Evolutionary conservation across 768 basidiomycete species (phyloP).

Genomic region (Auricularia auricula-judae): DNA sequence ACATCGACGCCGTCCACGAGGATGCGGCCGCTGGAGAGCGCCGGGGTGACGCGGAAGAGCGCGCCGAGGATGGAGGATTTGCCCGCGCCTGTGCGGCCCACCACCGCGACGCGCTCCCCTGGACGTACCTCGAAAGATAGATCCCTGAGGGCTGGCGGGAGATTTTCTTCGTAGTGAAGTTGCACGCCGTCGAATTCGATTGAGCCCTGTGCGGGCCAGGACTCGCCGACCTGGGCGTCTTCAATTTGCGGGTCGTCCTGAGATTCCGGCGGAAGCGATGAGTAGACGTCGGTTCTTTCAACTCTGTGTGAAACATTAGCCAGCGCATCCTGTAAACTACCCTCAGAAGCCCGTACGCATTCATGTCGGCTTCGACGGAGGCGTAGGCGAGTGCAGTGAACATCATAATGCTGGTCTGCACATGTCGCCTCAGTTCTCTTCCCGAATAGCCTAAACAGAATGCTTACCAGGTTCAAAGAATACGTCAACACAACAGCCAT

Average conservation of each 20-base stretch:
- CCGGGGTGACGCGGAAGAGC: constrained; percentile 52
- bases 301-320: constrained; percentile 22
- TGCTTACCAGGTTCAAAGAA: constrained; percentile 17
- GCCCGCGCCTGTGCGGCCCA: constrained; percentile 38
- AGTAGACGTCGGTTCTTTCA: constrained; percentile 60
- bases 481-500: constrained; percentile 56
- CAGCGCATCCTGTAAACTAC: not conserved
- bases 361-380: not conserved
- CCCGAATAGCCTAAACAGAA: not conserved
- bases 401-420: not conserved
- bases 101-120: constrained; percentile 54
- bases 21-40: constrained; percentile 48
- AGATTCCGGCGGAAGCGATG: constrained; percentile 49
- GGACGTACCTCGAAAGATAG: constrained; percentile 43
- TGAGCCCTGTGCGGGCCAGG: constrained; percentile 41
- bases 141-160: constrained; percentile 54
- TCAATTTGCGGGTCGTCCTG: constrained; percentile 6
- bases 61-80: constrained; percentile 38
- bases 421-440: not conserved
- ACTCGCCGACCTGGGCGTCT: constrained; percentile 39
- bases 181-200: constrained; percentile 47
- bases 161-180: constrained; percentile 47
- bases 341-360: not conserved
- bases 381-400: not conserved
- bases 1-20: constrained; percentile 47